Evolutionary conservation across 768 basidiomycete species (phyloP).

Genomic region (Mycena crocata): DNA sequence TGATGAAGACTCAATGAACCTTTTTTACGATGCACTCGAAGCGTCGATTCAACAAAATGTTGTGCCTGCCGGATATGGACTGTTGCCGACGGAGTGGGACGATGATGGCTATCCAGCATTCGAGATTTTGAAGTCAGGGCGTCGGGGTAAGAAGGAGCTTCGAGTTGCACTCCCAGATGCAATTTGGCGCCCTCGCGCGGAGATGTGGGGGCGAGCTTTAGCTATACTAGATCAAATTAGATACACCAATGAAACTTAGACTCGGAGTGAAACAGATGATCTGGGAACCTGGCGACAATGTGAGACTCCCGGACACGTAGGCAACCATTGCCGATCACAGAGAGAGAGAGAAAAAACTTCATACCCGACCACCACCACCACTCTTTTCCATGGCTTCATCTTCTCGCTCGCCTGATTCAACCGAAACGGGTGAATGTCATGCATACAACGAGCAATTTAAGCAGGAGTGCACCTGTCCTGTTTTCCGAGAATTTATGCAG

Average conservation of each 20-base stretch:
- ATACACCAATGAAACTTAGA: neutral
- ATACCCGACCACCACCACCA: neutral
- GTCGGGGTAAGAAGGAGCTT: conserved; percentile 10
- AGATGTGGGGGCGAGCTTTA: conserved; percentile 31
- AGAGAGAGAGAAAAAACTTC: neutral
- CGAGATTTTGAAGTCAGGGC: conserved; percentile 28
- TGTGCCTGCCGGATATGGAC: conserved; percentile 26
- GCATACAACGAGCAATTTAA: neutral
- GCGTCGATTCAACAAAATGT: neutral
- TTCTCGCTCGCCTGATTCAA: neutral
- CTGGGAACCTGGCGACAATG: neutral
- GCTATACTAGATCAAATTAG: conserved; percentile 8
- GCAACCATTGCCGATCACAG: neutral
- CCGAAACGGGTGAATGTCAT: neutral
- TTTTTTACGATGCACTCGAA: conserved; percentile 7
- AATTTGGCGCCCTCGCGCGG: conserved; percentile 30
- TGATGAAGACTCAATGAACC: conserved; percentile 6
- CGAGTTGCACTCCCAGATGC: conserved; percentile 24
- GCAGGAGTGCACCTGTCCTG: neutral
- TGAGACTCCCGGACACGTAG: neutral
- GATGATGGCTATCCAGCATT: conserved; percentile 14
- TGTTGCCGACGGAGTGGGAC: conserved; percentile 34
- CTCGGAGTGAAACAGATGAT: neutral
- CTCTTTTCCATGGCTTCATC: neutral
- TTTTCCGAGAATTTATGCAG: neutral